Base-by-base conservation (phyloP, 768 basidiomycete species). In the Postia placenta region DNA sequence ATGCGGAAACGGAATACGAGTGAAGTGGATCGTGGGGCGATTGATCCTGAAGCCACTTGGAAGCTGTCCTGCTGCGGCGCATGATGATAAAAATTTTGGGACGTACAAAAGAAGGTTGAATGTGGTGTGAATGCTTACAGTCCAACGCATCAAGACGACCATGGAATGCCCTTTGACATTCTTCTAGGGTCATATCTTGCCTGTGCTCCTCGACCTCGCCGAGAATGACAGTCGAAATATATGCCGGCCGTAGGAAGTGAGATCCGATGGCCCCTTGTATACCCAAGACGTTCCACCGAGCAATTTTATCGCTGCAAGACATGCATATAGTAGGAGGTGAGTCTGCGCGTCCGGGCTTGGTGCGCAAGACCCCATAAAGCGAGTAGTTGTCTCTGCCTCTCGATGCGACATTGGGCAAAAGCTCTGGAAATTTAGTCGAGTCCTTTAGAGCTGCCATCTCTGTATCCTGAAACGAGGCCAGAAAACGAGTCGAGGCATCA, bases 281-380 rank as follows among this genome's bases (percentile, higher is more conserved):
- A 0, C 94, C 94, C 3, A 92, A 69, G 0, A 85, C 77, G 47
- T 75, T 81, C 92, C 93, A 98, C 4, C 77, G 68, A 0, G 92
- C 91, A 36, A 98, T 85, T 67, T 98, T 98, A 64, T 98, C 94
- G 56, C 87, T 91, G 67, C 94, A 98, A 0, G 92, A 91, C 84
- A 96, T 89, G 59, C 79, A 90, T 0, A 78, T 63, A 1, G 94
- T 91, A 0, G 82, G 81, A 0, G 83, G 83, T 0, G 92, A 85
- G 61, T 98, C 94, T 0, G 90, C 87, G 45, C 94, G 81, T 2
- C 92, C 95, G 4, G 94, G 94, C 61, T 97, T 98, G 0, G 95
- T 96, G 26, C 94, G 87, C 39, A 97, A 67, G 7, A 86, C 83
- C 4, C 90, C 87, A 19, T 81, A 68, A 15, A 83, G 71, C 4